phyloP scores from a whole-genome alignment of 202 grass and related monocot species.

The Schoenoplectus tabernaemontani region DNA sequence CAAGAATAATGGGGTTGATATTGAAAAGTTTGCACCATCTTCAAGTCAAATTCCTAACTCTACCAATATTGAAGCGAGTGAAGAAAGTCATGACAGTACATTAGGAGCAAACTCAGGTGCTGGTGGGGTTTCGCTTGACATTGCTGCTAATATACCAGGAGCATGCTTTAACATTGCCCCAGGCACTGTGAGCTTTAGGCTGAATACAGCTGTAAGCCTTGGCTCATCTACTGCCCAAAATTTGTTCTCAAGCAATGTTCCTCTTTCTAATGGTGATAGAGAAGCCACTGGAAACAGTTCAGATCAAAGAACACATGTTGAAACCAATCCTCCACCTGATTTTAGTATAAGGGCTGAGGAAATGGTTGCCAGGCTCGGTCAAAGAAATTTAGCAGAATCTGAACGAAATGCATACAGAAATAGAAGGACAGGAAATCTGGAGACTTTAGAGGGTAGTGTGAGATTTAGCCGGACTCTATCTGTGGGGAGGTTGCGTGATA shows the following conservation, averaged over 20 bases:
- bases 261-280: slow-evolving; percentile 37
- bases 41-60: slow-evolving; percentile 35
- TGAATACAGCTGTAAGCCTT: slow-evolving; percentile 81
- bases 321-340: slow-evolving; percentile 44
- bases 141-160: slow-evolving; percentile 30
- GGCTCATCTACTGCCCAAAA: slow-evolving; percentile 62
- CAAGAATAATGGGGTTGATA: slow-evolving; percentile 1
- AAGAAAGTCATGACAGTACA: slow-evolving; percentile 34
- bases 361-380: slow-evolving; percentile 43
- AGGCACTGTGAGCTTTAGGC: slow-evolving; percentile 49
- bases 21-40: slow-evolving; percentile 17
- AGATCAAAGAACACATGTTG: neutral
- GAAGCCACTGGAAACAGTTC: neutral
- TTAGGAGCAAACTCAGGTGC: slow-evolving; percentile 24
- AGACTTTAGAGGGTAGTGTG: slow-evolving; percentile 75
- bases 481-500: slow-evolving; percentile 77
- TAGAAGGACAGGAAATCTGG: slow-evolving; percentile 56
- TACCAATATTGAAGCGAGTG: slow-evolving; percentile 22
- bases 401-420: slow-evolving; percentile 41
- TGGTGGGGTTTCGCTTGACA: slow-evolving; percentile 19
- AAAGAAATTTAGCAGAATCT: slow-evolving; percentile 54
- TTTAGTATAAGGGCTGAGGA: slow-evolving; percentile 42
- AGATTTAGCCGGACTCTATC: slow-evolving; percentile 82
- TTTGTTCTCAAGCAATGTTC: slow-evolving; percentile 41
- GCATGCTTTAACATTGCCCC: slow-evolving; percentile 34